Evolutionary conservation across 345 rosid species (phyloP).

Genomic region (Raphanus raphanistrum): DNA sequence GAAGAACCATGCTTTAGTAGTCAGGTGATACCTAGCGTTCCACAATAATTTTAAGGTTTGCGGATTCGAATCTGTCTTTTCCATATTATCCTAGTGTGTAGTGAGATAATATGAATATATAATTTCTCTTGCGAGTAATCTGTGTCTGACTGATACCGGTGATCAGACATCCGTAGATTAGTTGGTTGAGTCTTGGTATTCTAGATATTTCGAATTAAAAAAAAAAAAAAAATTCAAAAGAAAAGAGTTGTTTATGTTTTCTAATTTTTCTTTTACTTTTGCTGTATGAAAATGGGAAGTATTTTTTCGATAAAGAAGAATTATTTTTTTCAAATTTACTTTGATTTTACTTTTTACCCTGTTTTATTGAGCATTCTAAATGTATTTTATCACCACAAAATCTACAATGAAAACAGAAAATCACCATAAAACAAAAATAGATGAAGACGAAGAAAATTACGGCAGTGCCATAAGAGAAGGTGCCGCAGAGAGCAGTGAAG

Average conservation of each 20-base stretch:
- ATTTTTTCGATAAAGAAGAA: background rate
- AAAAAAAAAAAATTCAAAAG: no score
- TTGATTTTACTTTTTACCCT: background rate
- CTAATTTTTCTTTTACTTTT: background rate
- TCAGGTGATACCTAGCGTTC: no score
- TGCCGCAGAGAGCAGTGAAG: conserved; percentile 38
- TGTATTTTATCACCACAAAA: background rate
- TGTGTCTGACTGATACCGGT: no score
- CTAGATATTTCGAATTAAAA: no score
- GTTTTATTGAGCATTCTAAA: background rate
- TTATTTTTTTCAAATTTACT: background rate
- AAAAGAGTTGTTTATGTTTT: background rate
- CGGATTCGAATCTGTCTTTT: no score
- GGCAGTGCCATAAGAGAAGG: conserved; percentile 42
- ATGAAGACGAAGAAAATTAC: conserved; percentile 25
- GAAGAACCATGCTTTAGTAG: no score
- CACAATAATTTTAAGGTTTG: no score
- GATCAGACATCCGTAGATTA: no score
- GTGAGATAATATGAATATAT: no score
- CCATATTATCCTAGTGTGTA: no score
- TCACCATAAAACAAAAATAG: background rate
- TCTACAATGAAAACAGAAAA: background rate
- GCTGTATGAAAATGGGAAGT: background rate
- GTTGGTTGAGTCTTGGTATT: no score
- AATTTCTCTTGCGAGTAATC: no score